Evolutionary conservation across 2,329 filamentous ascomycete species (phyloP).

Genomic region (Colletotrichum horii): DNA sequence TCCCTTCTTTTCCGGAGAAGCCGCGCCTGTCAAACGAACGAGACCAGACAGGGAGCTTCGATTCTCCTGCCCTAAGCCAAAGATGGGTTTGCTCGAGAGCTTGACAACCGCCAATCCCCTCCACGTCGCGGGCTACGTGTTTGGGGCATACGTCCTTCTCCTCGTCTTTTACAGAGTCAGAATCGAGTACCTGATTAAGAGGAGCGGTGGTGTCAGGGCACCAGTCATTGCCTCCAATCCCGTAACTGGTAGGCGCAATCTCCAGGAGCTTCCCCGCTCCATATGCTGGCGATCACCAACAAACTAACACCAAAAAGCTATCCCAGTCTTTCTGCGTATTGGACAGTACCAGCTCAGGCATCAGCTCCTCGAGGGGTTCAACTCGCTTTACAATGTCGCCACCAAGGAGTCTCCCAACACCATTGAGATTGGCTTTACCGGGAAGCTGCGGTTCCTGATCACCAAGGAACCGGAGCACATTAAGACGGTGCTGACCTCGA

Average conservation of each 20-base stretch:
- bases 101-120: slow-evolving; percentile 5
- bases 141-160: neutral
- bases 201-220: slow-evolving; percentile 17
- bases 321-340: slow-evolving; percentile 17
- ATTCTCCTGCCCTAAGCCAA: neutral
- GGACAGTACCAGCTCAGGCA: slow-evolving; percentile 24
- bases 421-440: slow-evolving; percentile 39
- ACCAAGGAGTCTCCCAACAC: slow-evolving; percentile 38
- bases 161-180: slow-evolving; percentile 7
- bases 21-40: neutral
- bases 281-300: neutral
- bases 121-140: neutral
- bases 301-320: neutral
- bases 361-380: slow-evolving; percentile 35
- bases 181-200: slow-evolving; percentile 1
- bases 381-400: slow-evolving; percentile 30
- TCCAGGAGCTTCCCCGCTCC: neutral
- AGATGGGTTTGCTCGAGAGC: slow-evolving; percentile 10
- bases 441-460: slow-evolving; percentile 42
- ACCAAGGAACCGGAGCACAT: slow-evolving; percentile 60
- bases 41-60: neutral
- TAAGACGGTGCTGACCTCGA: slow-evolving; percentile 48
- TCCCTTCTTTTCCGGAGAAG: neutral
- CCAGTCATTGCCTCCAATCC: slow-evolving; percentile 21
- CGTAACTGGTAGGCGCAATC: slow-evolving; percentile 9